A percentile compares a stretch with the other conserved stretches of the same genome.
These are phyloP conservation scores for Oryza meyeriana DNA, from an alignment of 176 grass and related monocot species.

Conservation along the genomic window DNA sequence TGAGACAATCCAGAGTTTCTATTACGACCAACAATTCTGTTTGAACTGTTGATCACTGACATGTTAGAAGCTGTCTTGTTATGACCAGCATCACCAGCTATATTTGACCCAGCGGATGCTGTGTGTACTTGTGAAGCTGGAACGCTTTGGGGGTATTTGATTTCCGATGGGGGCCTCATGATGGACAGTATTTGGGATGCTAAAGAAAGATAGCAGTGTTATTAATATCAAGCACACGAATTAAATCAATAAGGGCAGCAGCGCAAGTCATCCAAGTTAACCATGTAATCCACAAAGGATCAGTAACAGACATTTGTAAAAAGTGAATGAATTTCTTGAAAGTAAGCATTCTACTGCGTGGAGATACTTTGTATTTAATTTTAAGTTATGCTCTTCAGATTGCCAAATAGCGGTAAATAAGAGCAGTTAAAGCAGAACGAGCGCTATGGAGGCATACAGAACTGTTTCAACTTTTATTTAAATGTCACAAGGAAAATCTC, in stretches of 20 bases:
- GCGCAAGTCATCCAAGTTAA: constrained; percentile 4
- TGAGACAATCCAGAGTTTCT: constrained; percentile 35
- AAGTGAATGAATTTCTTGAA: not conserved
- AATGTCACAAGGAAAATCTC: not conserved
- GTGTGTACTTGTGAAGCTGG: constrained; percentile 4
- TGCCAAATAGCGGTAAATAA: not conserved
- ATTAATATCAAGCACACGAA: constrained; percentile 6
- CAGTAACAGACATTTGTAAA: not conserved
- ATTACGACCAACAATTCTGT: not conserved
- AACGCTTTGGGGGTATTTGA: not conserved
- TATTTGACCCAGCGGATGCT: constrained; percentile 14
- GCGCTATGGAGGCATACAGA: not conserved
- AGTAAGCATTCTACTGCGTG: not conserved
- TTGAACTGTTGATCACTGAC: not conserved
- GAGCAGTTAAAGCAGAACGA: not conserved
- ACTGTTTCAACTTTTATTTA: not conserved
- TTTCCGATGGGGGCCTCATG: constrained; percentile 42
- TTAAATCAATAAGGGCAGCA: constrained; percentile 8
- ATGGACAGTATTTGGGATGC: constrained; percentile 53
- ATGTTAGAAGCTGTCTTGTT: not conserved
- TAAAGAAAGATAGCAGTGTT: constrained; percentile 29
- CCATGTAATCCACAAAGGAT: constrained; percentile 1
- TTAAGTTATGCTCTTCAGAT: not conserved
- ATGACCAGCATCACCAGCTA: not conserved
- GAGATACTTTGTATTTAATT: not conserved